phyloP scores from a whole-genome alignment of 148 eudicot genomes.

The Diospyros kaki region DNA sequence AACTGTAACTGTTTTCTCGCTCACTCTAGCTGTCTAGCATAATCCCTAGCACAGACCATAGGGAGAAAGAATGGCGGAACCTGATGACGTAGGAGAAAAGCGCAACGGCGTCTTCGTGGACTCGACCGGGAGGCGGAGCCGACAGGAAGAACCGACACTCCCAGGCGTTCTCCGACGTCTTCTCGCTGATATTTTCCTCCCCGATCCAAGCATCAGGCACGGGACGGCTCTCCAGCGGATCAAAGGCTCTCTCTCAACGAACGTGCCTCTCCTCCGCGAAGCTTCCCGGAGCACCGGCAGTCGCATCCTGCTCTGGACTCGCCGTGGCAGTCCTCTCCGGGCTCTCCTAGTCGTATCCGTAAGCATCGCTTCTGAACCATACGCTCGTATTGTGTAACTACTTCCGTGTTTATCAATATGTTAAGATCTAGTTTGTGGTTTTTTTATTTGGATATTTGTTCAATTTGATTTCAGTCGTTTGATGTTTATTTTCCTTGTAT shows the following conservation, averaged over 20 bases:
- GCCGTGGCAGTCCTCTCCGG: conserved; percentile 59
- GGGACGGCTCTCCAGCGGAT: conserved; percentile 26
- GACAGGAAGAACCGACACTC: conserved; percentile 20
- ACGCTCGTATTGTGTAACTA: too few relatives aligned
- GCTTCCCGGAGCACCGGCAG: conserved; percentile 45
- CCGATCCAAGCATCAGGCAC: conserved; percentile 24
- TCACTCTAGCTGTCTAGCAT: too few relatives aligned
- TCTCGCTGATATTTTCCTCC: conserved; percentile 36
- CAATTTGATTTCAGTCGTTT: too few relatives aligned
- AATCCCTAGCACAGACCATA: not conserved
- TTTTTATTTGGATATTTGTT: too few relatives aligned
- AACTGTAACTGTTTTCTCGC: too few relatives aligned
- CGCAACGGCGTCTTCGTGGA: conserved; percentile 18
- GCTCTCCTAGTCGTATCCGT: conserved; percentile 66
- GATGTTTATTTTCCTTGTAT: too few relatives aligned
- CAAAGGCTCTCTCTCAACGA: conserved; percentile 37
- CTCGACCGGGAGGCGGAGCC: not conserved
- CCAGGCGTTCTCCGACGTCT: conserved; percentile 18
- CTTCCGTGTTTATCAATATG: too few relatives aligned
- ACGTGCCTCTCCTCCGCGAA: conserved; percentile 51
- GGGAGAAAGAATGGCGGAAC: conserved; percentile 12
- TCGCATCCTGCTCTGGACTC: conserved; percentile 54
- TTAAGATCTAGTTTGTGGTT: too few relatives aligned
- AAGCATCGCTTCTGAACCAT: conserved; percentile 12
- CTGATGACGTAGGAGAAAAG: not conserved